phyloP scores from a whole-genome alignment of 768 basidiomycete species.

The Amanita jacksonii region DNA sequence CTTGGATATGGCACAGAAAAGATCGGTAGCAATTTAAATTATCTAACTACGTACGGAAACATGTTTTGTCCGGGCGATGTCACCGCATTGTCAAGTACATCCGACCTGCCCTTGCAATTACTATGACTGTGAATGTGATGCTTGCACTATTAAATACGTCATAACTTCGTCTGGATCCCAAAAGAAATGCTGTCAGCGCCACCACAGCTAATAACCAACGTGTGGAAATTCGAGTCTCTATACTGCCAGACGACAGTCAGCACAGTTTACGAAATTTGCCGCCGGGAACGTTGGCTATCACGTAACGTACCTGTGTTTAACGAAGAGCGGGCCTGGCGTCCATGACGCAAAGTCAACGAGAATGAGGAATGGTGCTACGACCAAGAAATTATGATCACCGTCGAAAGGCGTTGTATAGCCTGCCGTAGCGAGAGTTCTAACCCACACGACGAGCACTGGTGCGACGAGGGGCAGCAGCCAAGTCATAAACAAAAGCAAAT shows the following conservation, averaged over 20 bases:
- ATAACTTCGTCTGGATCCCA: constrained; percentile 60
- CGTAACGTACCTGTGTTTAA: constrained; percentile 28
- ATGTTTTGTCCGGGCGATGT: background rate
- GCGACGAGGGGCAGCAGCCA: constrained; percentile 71
- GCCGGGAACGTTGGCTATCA: no score
- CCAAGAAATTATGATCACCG: constrained; percentile 67
- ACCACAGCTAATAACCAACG: constrained; percentile 47
- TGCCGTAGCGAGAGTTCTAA: constrained; percentile 72
- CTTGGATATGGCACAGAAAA: no score
- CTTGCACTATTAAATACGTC: constrained; percentile 55
- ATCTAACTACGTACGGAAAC: background rate
- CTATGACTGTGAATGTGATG: constrained; percentile 34
- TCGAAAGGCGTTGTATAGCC: constrained; percentile 73
- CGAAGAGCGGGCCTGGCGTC: constrained; percentile 32
- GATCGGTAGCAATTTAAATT: no score
- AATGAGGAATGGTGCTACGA: constrained; percentile 53
- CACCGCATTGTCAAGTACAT: constrained; percentile 35
- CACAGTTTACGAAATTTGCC: constrained; percentile 2
- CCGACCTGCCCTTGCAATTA: constrained; percentile 37
- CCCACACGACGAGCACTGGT: constrained; percentile 83
- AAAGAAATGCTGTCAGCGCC: constrained; percentile 46
- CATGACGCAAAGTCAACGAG: constrained; percentile 54
- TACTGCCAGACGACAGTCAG: constrained; percentile 19
- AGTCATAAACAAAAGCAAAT: constrained; percentile 67
- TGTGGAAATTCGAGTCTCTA: constrained; percentile 30